Conservation (phyloP, 2,329 filamentous ascomycete genomes). For the Colletotrichum graminicola region DNA sequence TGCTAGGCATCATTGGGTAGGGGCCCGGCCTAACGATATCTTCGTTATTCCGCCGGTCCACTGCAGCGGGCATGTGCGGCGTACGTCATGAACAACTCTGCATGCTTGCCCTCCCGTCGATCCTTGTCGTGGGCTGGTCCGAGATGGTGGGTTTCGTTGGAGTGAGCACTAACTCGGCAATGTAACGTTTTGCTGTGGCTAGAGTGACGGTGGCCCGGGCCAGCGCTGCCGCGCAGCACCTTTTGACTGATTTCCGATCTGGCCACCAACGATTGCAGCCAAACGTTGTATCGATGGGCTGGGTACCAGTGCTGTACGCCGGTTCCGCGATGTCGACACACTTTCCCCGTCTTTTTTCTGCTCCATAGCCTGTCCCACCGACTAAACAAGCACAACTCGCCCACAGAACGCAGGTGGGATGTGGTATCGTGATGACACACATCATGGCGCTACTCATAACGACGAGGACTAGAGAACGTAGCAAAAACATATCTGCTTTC, state of each 20-base stretch:
- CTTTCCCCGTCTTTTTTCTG: background rate
- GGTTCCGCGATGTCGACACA: no score
- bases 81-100: constrained; percentile 3
- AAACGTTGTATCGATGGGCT: background rate
- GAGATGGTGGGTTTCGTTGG: background rate
- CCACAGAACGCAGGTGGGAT: background rate
- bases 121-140: background rate
- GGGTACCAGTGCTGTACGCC: background rate
- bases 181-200: constrained; percentile 6
- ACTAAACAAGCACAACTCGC: background rate
- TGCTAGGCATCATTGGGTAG: background rate
- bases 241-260: background rate
- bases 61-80: constrained; percentile 26
- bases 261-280: background rate
- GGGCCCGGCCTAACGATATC: background rate
- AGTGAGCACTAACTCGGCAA: background rate
- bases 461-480: background rate
- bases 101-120: background rate
- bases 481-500: background rate
- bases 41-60: background rate
- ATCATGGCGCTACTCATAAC: background rate
- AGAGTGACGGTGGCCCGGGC: background rate
- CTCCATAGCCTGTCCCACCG: background rate
- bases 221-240: background rate
- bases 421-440: background rate